phyloP scores from a whole-genome alignment of 371 early-diverging fungal genomes.

The Phascolomyces articulosus region DNA sequence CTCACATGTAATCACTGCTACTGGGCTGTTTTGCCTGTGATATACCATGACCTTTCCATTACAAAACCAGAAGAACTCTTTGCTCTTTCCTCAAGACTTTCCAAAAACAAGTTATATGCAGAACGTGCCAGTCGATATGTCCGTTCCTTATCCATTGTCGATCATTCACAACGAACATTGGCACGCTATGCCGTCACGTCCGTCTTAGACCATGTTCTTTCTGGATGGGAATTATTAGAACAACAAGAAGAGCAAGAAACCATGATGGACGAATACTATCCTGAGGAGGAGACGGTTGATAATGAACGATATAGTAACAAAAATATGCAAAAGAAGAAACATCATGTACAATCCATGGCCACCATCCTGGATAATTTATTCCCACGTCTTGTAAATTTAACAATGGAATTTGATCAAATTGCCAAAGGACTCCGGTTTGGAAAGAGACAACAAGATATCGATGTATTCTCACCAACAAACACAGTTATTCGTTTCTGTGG shows the following conservation, averaged over 20 bases:
- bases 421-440: background rate
- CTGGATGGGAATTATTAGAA: constrained; percentile 11
- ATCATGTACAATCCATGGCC: constrained; percentile 11
- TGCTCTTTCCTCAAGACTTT: constrained; percentile 11
- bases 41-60: constrained; percentile 24
- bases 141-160: constrained; percentile 14
- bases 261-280: background rate
- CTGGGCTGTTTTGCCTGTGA: constrained; percentile 21
- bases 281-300: background rate
- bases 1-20: constrained; percentile 28
- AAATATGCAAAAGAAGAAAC: background rate
- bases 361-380: constrained; percentile 5
- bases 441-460: background rate
- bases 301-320: constrained; percentile 1
- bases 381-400: constrained; percentile 15
- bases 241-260: constrained; percentile 4
- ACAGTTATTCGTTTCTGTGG: constrained; percentile 14
- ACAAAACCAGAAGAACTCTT: constrained; percentile 14
- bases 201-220: constrained; percentile 19
- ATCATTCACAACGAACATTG: background rate
- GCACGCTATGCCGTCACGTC: constrained; percentile 12
- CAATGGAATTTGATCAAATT: constrained; percentile 7
- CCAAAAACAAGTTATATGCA: constrained; percentile 17
- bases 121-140: constrained; percentile 23
- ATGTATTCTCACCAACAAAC: background rate